Evolutionary conservation across 352 stramenopile genomes (phyloP).

Genomic region (Pilasporangium apinafurcum): DNA sequence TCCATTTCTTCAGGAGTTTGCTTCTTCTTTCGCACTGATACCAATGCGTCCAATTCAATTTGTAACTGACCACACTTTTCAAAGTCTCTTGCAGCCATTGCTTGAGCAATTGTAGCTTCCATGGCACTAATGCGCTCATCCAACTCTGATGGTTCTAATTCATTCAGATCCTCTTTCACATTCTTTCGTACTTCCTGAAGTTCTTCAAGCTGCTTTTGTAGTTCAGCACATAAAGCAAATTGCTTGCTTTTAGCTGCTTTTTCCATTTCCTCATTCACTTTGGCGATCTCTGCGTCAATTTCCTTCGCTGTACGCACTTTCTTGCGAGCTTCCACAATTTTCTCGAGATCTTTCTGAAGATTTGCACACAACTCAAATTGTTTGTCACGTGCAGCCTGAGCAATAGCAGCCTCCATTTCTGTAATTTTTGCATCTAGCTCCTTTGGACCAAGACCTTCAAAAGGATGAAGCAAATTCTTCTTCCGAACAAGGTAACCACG

Average conservation of each 20-base stretch:
- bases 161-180: constrained; percentile 81
- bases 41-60: constrained; percentile 54
- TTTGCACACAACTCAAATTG: constrained; percentile 83
- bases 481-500: constrained; percentile 72
- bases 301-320: constrained; percentile 85
- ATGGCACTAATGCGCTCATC: constrained; percentile 73
- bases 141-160: constrained; percentile 76
- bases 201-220: constrained; percentile 78
- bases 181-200: constrained; percentile 68
- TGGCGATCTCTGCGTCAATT: constrained; percentile 73
- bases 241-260: constrained; percentile 64
- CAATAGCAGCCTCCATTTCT: constrained; percentile 72
- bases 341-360: constrained; percentile 80
- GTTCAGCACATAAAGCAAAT: constrained; percentile 70
- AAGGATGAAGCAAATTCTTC: constrained; percentile 68
- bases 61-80: constrained; percentile 73
- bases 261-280: constrained; percentile 77
- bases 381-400: constrained; percentile 69
- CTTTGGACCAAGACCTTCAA: constrained; percentile 68
- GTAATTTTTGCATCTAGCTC: constrained; percentile 75
- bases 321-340: constrained; percentile 73
- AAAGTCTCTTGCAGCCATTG: constrained; percentile 77
- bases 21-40: constrained; percentile 78
- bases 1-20: constrained; percentile 82
- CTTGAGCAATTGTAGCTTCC: constrained; percentile 58